These are phyloP conservation scores for Paecilomyces dactylethromorphus DNA, from an alignment of 2,329 filamentous ascomycete species.

Conservation along the genomic window DNA sequence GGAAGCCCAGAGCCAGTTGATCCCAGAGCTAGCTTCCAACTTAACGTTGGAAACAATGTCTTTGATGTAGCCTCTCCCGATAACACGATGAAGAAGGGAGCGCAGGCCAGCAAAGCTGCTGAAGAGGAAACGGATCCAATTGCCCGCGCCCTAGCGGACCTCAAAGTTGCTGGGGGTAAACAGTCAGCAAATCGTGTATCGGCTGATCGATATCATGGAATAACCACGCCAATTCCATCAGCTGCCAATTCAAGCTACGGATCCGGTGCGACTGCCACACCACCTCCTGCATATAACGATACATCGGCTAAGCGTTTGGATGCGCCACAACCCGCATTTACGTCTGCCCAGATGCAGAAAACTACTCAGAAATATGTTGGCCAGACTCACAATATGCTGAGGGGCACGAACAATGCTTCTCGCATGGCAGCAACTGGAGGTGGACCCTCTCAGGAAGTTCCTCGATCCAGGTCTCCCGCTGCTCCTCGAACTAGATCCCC, in stretches of 20 bases:
- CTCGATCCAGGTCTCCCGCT: too few relatives aligned
- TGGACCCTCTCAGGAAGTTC: constrained; percentile 17
- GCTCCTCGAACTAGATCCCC: too few relatives aligned
- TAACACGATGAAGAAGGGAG: constrained; percentile 39
- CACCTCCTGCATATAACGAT: constrained; percentile 79
- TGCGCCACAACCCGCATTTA: constrained; percentile 85
- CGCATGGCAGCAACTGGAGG: neutral
- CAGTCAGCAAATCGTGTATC: constrained; percentile 76
- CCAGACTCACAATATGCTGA: constrained; percentile 75
- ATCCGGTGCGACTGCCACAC: constrained; percentile 46
- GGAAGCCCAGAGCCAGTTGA: constrained; percentile 81
- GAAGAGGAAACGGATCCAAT: constrained; percentile 76
- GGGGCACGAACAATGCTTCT: constrained; percentile 21
- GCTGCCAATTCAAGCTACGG: constrained; percentile 31
- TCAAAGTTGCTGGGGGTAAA: constrained; percentile 74
- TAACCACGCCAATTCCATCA: constrained; percentile 67
- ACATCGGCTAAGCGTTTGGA: constrained; percentile 70
- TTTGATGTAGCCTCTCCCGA: constrained; percentile 85
- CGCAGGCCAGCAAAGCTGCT: constrained; percentile 31
- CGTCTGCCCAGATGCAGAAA: constrained; percentile 90
- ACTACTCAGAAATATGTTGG: constrained; percentile 82
- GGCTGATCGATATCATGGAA: constrained; percentile 93
- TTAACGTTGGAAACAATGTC: constrained; percentile 93
- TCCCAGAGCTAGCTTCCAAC: constrained; percentile 81
- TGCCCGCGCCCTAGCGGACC: constrained; percentile 81